A percentile compares a stretch with the other conserved stretches of the same genome.
Conservation (phyloP, 2,329 filamentous ascomycete species). For the Chrysoporthe austroafricana region DNA sequence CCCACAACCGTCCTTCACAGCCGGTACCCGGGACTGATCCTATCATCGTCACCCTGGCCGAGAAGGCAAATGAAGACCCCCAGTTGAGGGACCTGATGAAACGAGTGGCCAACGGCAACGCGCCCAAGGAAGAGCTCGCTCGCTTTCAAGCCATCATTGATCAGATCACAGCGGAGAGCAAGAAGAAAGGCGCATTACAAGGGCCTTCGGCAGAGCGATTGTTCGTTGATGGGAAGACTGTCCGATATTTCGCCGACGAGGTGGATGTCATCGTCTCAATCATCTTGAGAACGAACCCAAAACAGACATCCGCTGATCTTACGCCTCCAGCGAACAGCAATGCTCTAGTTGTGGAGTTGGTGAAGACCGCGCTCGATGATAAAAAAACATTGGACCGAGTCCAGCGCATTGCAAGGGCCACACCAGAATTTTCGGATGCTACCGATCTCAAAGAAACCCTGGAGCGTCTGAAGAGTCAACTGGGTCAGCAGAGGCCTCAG, state of each 20-base stretch:
- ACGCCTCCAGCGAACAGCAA: constrained; percentile 59
- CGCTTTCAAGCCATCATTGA: constrained; percentile 83
- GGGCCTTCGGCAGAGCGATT: constrained; percentile 59
- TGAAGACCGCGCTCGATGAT: constrained; percentile 62
- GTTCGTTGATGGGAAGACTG: constrained; percentile 58
- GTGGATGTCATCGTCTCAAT: constrained; percentile 62
- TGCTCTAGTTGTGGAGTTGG: constrained; percentile 58
- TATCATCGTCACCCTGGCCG: constrained; percentile 79
- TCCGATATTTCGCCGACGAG: constrained; percentile 64
- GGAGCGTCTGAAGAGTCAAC: constrained; percentile 50
- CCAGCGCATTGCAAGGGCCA: constrained; percentile 55
- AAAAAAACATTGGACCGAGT: constrained; percentile 53
- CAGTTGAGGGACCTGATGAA: constrained; percentile 81
- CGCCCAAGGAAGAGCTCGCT: constrained; percentile 70
- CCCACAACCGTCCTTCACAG: constrained; percentile 34
- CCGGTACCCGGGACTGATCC: constrained; percentile 59
- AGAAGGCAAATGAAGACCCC: constrained; percentile 73
- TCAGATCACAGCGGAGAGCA: constrained; percentile 68
- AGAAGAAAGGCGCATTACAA: constrained; percentile 53
- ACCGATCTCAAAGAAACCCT: constrained; percentile 58
- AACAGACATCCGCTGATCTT: constrained; percentile 57
- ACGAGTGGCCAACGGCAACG: constrained; percentile 76
- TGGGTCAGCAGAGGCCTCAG: constrained; percentile 41
- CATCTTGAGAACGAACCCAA: constrained; percentile 61
- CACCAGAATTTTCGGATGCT: constrained; percentile 55